Evolutionary conservation across 2,329 filamentous ascomycete genomes (phyloP), one percentile per base, ranked within the genome.

Genomic region (Fusarium sulawesiense): DNA sequence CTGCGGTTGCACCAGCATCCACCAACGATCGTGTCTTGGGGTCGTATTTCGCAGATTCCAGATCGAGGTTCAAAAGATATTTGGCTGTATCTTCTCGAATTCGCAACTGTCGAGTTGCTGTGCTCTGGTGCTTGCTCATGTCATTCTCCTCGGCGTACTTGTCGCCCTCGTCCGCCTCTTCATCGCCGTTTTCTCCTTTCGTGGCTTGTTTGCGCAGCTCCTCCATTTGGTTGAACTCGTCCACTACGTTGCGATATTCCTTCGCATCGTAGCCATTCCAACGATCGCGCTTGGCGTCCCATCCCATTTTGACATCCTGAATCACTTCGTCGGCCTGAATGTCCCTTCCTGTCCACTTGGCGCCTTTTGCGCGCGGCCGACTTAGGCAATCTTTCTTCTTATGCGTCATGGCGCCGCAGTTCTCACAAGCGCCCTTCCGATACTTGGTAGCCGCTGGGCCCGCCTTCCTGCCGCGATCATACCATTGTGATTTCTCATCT

Each of bases 251-350:
- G 64, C 89, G 87, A 78, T 97, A 98, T 79, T 98, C 93, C 71
- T 88, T 89, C 2, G 94, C 85, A 78, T 98, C 94, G 80, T 97
- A 99, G n/a, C 95, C 95, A 78, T 98, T 98, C 95, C 96, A 99
- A 45, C 95, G 89, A 83, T 99, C 96, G 73, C 96, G 88, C 84
- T 99, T 99, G 23, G 96, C 96, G 80, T 99, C 97, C 93, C 95
- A 99, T 6, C 94, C 93, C 49, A 98, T 83, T 47, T 92, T 89
- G 18, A 98, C 91, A 58, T 97, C 91, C 77, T 97, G 92, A 14
- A 97, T 84, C 12, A 92, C 83, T 77, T 98, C 94, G 78, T 99
- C 97, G 30, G 95, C 93, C 78, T 97, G 91, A 57, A 99, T 99
- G 77, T 98, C 92, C 76, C 89, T 91, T 23, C 96, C 96, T 0